phyloP scores from a whole-genome alignment of 257 asterid species.

The Henckelia pumila region DNA sequence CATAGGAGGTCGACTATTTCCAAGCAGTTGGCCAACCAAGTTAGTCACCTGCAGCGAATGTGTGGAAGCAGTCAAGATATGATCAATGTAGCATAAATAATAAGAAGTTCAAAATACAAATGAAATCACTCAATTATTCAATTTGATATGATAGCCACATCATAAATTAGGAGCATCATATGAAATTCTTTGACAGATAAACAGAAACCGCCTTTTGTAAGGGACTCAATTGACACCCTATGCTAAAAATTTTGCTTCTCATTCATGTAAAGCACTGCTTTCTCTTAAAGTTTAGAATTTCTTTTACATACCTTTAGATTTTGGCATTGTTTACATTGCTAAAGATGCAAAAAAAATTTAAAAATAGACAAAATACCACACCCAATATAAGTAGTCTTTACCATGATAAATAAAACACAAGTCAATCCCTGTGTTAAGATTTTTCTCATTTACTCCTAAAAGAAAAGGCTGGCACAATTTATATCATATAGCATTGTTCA shows the following conservation, averaged over 20 bases:
- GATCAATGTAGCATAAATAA: conserved; percentile 1
- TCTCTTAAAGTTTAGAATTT: neutral
- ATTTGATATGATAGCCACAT: neutral
- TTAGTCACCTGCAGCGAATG: conserved; percentile 68
- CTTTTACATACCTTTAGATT: neutral
- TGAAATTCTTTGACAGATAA: too few relatives aligned
- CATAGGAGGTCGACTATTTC: conserved; percentile 66
- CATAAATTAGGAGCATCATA: neutral
- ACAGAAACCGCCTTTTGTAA: too few relatives aligned
- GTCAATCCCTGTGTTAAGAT: neutral
- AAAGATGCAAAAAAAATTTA: neutral
- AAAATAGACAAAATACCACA: neutral
- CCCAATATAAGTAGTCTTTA: neutral
- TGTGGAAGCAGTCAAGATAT: conserved; percentile 17
- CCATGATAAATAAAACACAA: neutral
- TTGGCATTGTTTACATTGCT: neutral
- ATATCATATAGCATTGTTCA: neutral
- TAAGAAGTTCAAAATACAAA: neutral
- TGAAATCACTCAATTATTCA: neutral
- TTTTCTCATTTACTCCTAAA: neutral
- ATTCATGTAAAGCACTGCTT: neutral
- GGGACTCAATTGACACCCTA: neutral
- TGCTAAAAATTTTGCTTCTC: neutral
- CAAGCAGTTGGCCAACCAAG: conserved; percentile 91
- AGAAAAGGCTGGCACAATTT: neutral